These are phyloP conservation scores for Stylonectria norvegica DNA, from an alignment of 2,329 filamentous ascomycete genomes.

Conservation along the genomic window DNA sequence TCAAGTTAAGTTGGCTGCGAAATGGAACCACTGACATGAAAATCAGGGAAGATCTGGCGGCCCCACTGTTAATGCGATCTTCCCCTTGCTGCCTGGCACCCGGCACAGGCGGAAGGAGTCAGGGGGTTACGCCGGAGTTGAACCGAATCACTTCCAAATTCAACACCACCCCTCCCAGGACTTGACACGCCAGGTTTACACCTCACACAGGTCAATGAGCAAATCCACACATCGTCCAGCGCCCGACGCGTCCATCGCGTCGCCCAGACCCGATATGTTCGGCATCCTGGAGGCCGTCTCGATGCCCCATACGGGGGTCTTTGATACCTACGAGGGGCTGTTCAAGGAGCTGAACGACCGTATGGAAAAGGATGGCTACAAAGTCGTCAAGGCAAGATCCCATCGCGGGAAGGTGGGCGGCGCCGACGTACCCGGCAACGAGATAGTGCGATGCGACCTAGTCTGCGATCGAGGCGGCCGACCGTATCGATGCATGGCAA, in stretches of 20 bases:
- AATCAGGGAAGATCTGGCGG: too few relatives aligned
- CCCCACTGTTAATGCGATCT: too few relatives aligned
- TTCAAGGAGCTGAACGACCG: conserved; percentile 39
- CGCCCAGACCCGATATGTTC: conserved; percentile 36
- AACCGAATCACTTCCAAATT: conserved; percentile 21
- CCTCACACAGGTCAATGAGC: conserved; percentile 28
- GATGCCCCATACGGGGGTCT: conserved; percentile 36
- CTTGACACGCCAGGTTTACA: conserved; percentile 19
- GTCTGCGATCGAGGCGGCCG: conserved; percentile 45
- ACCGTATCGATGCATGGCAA: conserved; percentile 42
- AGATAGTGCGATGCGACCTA: conserved; percentile 43
- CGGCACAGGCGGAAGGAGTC: too few relatives aligned
- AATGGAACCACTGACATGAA: too few relatives aligned
- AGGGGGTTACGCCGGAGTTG: conserved; percentile 22
- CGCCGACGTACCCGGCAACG: conserved; percentile 39
- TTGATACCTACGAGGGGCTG: conserved; percentile 40
- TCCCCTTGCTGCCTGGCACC: too few relatives aligned
- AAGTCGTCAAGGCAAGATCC: conserved; percentile 43
- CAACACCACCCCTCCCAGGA: conserved; percentile 19
- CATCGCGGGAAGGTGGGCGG: conserved; percentile 41
- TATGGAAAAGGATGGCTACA: conserved; percentile 45
- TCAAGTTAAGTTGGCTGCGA: too few relatives aligned
- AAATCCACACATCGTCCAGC: conserved; percentile 29
- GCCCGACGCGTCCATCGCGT: conserved; percentile 26
- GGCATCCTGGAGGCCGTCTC: conserved; percentile 41